phyloP scores from a whole-genome alignment of 495 filamentous ascomycete species.

The Trichoderma gamsii region DNA sequence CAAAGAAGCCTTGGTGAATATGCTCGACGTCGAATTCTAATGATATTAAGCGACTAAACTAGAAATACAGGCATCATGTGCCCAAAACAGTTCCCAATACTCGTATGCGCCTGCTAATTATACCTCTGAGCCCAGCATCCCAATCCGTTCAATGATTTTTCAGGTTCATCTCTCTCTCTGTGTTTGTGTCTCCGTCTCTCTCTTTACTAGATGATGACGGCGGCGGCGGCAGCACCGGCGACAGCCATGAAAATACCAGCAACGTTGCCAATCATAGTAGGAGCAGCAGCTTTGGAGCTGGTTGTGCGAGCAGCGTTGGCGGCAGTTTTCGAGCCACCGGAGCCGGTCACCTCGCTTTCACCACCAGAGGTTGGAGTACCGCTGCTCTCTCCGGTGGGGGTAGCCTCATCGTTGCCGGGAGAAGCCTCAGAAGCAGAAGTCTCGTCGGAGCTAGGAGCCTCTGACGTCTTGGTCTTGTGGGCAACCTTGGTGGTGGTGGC shows the following conservation, averaged over 20 bases:
- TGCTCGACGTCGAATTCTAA: background rate
- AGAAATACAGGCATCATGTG: background rate
- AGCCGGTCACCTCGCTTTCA: background rate
- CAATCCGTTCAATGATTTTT: constrained; percentile 2
- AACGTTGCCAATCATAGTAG: background rate
- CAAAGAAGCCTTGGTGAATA: background rate
- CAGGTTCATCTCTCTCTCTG: background rate
- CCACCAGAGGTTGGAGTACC: no score
- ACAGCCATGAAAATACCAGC: constrained; percentile 11
- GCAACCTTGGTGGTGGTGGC: constrained; percentile 1
- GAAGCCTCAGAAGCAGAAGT: background rate
- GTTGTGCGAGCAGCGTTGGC: background rate
- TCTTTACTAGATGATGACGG: background rate
- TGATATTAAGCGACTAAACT: constrained; percentile 1
- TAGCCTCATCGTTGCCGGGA: background rate
- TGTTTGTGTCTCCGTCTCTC: background rate
- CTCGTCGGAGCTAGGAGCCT: background rate
- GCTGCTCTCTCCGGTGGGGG: background rate
- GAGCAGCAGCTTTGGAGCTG: background rate
- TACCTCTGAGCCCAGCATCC: background rate
- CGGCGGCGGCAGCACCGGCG: constrained; percentile 13
- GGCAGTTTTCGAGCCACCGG: background rate
- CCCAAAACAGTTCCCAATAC: background rate
- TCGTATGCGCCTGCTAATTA: background rate
- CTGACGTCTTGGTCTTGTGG: background rate